Evolutionary conservation across 495 filamentous ascomycete species (phyloP).

Genomic region (Penicillium bialowiezense): DNA sequence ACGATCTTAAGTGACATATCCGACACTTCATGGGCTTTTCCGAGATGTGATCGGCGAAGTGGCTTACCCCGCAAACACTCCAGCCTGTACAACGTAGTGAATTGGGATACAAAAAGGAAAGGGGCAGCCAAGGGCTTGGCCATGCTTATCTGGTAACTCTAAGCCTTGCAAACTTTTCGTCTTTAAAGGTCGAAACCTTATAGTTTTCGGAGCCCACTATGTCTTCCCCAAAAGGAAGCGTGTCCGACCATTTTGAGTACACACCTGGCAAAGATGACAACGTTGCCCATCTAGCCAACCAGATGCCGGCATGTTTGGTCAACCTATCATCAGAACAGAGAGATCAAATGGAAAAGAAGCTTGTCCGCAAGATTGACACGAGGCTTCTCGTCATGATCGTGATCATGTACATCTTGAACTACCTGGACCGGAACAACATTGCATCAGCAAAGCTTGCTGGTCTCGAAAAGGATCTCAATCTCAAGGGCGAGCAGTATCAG

Average conservation of each 20-base stretch:
- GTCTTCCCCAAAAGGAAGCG: conserved; percentile 6
- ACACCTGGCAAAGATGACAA: conserved; percentile 5
- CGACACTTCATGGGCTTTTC: background rate
- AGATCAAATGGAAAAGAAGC: conserved; percentile 7
- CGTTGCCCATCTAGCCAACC: background rate
- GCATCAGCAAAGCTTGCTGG: conserved; percentile 33
- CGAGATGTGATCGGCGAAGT: background rate
- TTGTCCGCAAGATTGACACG: conserved; percentile 12
- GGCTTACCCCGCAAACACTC: background rate
- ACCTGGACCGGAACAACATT: conserved; percentile 45
- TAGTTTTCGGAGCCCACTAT: background rate
- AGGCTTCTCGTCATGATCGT: conserved; percentile 15
- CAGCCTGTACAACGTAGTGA: background rate
- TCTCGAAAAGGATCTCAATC: conserved; percentile 40
- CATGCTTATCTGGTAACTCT: background rate
- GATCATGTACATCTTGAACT: conserved; percentile 52
- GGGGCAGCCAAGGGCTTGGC: conserved; percentile 6
- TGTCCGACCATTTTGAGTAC: conserved; percentile 12
- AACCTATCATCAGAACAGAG: conserved; percentile 9
- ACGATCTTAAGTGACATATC: background rate
- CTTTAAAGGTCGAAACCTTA: background rate
- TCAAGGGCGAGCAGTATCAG: conserved; percentile 42
- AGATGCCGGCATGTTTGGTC: conserved; percentile 8
- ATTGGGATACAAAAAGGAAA: background rate
- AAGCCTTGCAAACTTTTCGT: background rate